Base-by-base conservation (phyloP, 2,329 filamentous ascomycete species). In the Ceratocystis ficicola region DNA sequence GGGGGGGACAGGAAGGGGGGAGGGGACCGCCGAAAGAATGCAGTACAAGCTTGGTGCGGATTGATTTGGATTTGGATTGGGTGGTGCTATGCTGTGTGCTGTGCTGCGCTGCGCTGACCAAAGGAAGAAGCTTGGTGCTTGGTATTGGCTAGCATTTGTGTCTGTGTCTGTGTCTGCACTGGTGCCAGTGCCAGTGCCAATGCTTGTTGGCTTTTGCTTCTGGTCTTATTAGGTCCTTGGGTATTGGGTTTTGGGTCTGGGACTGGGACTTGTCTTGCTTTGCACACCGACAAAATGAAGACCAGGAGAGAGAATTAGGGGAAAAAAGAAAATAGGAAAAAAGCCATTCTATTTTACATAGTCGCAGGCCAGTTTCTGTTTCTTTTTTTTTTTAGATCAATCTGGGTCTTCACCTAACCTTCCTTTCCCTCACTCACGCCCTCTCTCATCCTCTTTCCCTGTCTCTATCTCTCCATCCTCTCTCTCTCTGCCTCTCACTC, bases 281-380 rank as follows among this genome's bases (percentile, higher is more conserved):
- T 57, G 50, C 50, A 28, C 50, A 57, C 50, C 50, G 50, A 57
- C 50, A 57, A 57, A 57, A 36, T 12, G 3, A 22, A 57, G 20
- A 17, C 22, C 7, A 57, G 22, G 25, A 57, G 50, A 57, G 22
- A 30, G 50, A 57, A 57, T 30, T 57, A 57, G 32, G 20, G 20
- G 46, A 50, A 17, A 48, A 48, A 20, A 20, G 20, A n/a, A 50
- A n/a, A n/a, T 17, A 50, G 20, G 6, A n/a, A 57, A 57, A 57
- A 57, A 30, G 50, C 15, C 50, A 17, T 28, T 6, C 17, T 22
- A 28, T 57, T 57, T 57, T 57, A 12, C 22, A 57, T 57, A 36
- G 32, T 36, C 12, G 12, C 50, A 30, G 25, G 50, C 50, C 50
- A 15, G 22, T 28, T 57, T 28, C 50, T 30, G 22, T 25, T 25